Base-by-base conservation (phyloP, 805 yeast species). In the Saturnispora gosingensis region DNA sequence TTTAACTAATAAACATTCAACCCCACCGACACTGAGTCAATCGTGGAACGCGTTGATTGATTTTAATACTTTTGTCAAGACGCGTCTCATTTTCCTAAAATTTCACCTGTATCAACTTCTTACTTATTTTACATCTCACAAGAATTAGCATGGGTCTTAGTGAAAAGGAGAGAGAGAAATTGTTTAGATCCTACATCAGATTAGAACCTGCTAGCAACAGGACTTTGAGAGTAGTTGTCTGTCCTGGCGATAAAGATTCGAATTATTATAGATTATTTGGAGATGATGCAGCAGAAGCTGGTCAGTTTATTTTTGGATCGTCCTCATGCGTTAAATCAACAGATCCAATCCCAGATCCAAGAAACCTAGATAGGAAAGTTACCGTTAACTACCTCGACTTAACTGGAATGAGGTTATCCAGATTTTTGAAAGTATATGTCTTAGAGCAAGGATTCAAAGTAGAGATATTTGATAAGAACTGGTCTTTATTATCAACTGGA, bases 301-400 rank as follows among this genome's bases (percentile, higher is more conserved):
- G 97, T 3, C 95, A 89, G 56, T 72, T 76, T 51, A 81, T 93
- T 34, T 91, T 88, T 69, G 85, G 84, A 58, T 88, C 98, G 0
- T 80, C 78, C 42, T 81, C 95, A 24, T 95, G 89, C 9, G 64
- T 91, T 52, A 91, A 91, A 62, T 57, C 59, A 0, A 60, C 64
- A 4, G 55, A 54, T 16, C 45, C 52, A 20, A 50, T 47, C 44
- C 47, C 50, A 39, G 48, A 48, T 67, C 75, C 43, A 69, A 74
- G 56, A 69, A 73, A 54, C 28, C 69, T 75, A 15, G 74, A 75
- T 52, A 71, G 73, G 45, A 62, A 66, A 51, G 47, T 54, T 0
- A 54, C 57, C 5, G 66, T 75, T 11, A 74, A 78, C 32, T 85
- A 85, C 56, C 85, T 87, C 34, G 87, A 97, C 0, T 71, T 93